These are phyloP conservation scores for Astraeus odoratus DNA, from an alignment of 768 basidiomycete species.

Conservation along the genomic window DNA sequence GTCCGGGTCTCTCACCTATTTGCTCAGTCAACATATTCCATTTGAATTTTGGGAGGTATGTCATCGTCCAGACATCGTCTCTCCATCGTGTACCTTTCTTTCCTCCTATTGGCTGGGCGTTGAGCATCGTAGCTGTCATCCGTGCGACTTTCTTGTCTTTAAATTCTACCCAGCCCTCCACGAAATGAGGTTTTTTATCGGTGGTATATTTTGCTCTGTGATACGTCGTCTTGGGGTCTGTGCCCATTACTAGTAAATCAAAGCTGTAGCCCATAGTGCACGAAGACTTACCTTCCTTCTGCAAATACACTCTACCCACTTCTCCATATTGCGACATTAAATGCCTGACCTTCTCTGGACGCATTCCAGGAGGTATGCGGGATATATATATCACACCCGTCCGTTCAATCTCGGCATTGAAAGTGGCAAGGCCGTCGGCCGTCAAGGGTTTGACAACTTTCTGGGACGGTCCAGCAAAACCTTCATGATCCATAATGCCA, in stretches of 20 bases:
- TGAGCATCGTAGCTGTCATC: slow-evolving; percentile 89
- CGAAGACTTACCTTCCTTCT: slow-evolving; percentile 68
- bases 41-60: slow-evolving; percentile 95
- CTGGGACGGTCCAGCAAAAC: slow-evolving; percentile 45
- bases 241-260: not conserved
- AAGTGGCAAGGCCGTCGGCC: slow-evolving; percentile 66
- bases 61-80: slow-evolving; percentile 99
- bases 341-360: slow-evolving; percentile 91
- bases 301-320: slow-evolving; percentile 87
- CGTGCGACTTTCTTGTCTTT: slow-evolving; percentile 89
- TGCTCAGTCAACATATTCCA: slow-evolving; percentile 99
- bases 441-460: slow-evolving; percentile 69
- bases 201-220: slow-evolving; percentile 72
- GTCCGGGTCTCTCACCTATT: slow-evolving; percentile 69
- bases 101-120: slow-evolving; percentile 91
- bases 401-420: slow-evolving; percentile 62
- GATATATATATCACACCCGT: slow-evolving; percentile 94
- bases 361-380: slow-evolving; percentile 96
- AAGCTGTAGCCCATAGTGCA: not conserved
- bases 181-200: slow-evolving; percentile 82
- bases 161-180: slow-evolving; percentile 99
- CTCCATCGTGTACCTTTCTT: slow-evolving; percentile 88
- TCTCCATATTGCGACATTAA: slow-evolving; percentile 87
- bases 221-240: slow-evolving; percentile 86
- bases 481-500: slow-evolving; percentile 52